phyloP scores from a whole-genome alignment of 257 asterid genomes.

The Primulina eburnea region DNA sequence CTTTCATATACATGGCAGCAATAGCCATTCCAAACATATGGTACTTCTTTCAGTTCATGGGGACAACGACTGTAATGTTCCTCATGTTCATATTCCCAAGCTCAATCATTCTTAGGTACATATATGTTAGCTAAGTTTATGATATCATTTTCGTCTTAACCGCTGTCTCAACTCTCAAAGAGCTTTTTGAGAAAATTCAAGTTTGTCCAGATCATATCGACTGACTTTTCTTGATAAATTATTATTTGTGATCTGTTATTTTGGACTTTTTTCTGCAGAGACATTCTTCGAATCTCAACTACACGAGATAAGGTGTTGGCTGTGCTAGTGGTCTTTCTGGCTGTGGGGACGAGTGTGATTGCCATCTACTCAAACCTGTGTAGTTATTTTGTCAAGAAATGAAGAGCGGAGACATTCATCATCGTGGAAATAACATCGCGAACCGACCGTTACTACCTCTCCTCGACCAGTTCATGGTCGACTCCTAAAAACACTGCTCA shows the following conservation, averaged over 20 bases:
- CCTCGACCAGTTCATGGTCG: not conserved
- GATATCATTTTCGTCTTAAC: not conserved
- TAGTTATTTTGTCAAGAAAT: constrained; percentile 24
- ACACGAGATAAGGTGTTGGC: constrained; percentile 65
- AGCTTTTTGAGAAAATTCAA: not conserved
- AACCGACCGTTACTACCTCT: not conserved
- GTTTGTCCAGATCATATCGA: not conserved
- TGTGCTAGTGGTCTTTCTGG: constrained; percentile 60
- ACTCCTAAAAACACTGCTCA: not conserved
- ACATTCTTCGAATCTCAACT: constrained; percentile 57
- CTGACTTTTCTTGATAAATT: not conserved
- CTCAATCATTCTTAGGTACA: constrained; percentile 82
- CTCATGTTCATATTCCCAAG: constrained; percentile 95
- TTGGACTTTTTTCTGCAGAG: constrained; percentile 45
- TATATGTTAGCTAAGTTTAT: not conserved
- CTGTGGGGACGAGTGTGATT: constrained; percentile 72
- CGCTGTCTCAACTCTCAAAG: too few species aligned
- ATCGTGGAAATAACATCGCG: not conserved
- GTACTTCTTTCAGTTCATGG: constrained; percentile 98
- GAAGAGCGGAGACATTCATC: constrained; percentile 14
- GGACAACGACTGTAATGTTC: constrained; percentile 87
- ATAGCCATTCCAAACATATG: constrained; percentile 81
- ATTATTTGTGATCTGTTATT: not conserved
- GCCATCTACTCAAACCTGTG: constrained; percentile 44
- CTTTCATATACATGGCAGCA: constrained; percentile 60